Base-by-base conservation (phyloP, 208 protist species). In the Trypanosoma vivax region DNA sequence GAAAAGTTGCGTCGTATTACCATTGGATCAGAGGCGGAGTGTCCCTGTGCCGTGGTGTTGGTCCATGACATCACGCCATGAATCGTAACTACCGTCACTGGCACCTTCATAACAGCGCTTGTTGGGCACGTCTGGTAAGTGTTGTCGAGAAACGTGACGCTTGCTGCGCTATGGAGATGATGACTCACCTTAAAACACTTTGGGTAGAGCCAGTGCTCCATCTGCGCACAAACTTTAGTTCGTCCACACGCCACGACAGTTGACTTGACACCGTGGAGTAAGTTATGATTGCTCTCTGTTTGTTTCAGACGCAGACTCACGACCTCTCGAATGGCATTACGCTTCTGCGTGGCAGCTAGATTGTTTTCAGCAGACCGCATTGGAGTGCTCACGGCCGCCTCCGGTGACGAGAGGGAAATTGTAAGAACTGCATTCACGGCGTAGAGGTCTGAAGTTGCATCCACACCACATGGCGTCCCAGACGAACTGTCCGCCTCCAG, bases 201-300 rank as follows among this genome's bases (percentile, higher is more conserved):
- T 2, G 87, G 87, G 48, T 94, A 94, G 16, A 91, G 65, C 53
- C 78, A 84, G 57, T 89, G 76, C 60, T 84, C 78, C 23, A 94
- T 70, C 51, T 85, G 76, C 10, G 73, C 69, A 55, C 87, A 91
- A 4, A 94, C 87, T 52, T 79, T 79, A 18, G 77, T 85, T 21
- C 83, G 75, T n/a, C 87, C 87, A 13, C 55, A 68, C 9, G 83
- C 79, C 24, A 91, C 79, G 25, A 73, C 72, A 16, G 64, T 70
- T 24, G 76, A 63, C 63, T 83, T 82, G 16, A 61, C 50, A 28
- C 81, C 83, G 2, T 77, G 45, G 16, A 88, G 34, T 9, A 94
- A 30, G 57, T 94, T 94, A 72, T 91, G 87, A 55, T 90, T 87
- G 50, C 73, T 74, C 43, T 91, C 87, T 16, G 60, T 83, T 57